Evolutionary conservation across 1,284 basidiomycete genomes (phyloP), one percentile per base, ranked within the genome.

Genomic region (Cutaneotrichosporon sp.): DNA sequence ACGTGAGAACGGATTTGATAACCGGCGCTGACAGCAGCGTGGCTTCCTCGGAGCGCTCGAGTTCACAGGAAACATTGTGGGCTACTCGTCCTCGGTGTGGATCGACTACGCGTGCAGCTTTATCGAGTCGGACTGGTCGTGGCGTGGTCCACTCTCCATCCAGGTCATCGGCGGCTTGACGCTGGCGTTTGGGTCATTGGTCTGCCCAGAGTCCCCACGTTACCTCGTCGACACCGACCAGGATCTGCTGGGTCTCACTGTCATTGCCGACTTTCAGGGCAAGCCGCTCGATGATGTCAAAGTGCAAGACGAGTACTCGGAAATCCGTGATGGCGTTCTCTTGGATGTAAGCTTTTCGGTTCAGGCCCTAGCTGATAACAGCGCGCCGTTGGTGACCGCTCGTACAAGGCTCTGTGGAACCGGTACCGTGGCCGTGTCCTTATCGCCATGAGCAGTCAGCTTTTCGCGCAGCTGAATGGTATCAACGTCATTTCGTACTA

Each of bases 401-500:
- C 86, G 10, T 97, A 97, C 76, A 72, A 74, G 35, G 81, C 81
- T 38, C 89, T 97, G 84, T 96, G 91, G 90, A 83, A 76, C 63
- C 82, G 83, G 60, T 97, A 97, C 74, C 87, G 88, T 63, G 84
- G 85, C 41, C 83, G 93, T 42, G 92, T 97, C 5, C 74, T 97
- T 60, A 84, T 97, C 55, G 94, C 93, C n/a, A 94, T 94, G 90
- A 92, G 90, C 17, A 90, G 90, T 58, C 94, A 97, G 73, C 87
- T 88, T 52, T 97, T 97, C 73, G 93, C 93, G 44, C 94, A 97
- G 74, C 77, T 97, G 85, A 91, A 92, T 69, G 90, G 90, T 54
- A 91, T 93, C 64, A 92, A 91, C 67, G 90, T 93, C 52, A 93
- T 97, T 22, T 91, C 88, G 4, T 97, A 96, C 73, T 97, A 96